Percentiles rank a stretch among this genome's conserved stretches.
Evolutionary conservation across 257 asterid genomes (phyloP).

Genomic region (Marsdenia floribunda): DNA sequence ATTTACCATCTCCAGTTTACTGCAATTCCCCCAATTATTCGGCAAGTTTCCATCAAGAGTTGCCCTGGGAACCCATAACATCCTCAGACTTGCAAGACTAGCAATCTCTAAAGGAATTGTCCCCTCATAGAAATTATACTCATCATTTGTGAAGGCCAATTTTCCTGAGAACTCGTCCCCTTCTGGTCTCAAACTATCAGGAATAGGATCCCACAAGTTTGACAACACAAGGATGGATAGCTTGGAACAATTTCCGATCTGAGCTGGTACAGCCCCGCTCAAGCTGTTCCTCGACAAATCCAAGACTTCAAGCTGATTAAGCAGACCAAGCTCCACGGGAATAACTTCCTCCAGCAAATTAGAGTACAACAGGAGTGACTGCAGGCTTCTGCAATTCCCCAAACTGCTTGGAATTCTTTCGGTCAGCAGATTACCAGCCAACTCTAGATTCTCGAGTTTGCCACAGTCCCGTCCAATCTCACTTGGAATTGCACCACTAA

Average conservation of each 20-base stretch:
- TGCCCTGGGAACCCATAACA: constrained; percentile 91
- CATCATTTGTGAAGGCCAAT: constrained; percentile 41
- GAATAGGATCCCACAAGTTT: constrained; percentile 77
- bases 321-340: constrained; percentile 65
- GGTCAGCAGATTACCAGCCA: constrained; percentile 64
- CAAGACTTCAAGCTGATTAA: constrained; percentile 67
- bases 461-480: constrained; percentile 64
- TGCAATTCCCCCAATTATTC: constrained; percentile 66
- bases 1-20: constrained; percentile 68
- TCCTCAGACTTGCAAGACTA: constrained; percentile 58
- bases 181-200: constrained; percentile 32
- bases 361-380: constrained; percentile 58
- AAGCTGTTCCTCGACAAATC: constrained; percentile 84
- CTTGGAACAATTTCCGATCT: constrained; percentile 64
- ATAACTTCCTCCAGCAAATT: constrained; percentile 69
- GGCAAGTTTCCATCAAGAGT: constrained; percentile 64
- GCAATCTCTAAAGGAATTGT: constrained; percentile 52
- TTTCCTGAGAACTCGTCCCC: constrained; percentile 26
- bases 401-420: constrained; percentile 54
- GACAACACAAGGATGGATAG: constrained; percentile 69
- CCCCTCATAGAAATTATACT: constrained; percentile 74
- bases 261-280: constrained; percentile 60
- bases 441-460: constrained; percentile 70
- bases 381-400: constrained; percentile 60
- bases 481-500: constrained; percentile 58